Evolutionary conservation across 305 asterid species (phyloP), one percentile per base, ranked within the genome.

Genomic region (Fraxinus velutina): DNA sequence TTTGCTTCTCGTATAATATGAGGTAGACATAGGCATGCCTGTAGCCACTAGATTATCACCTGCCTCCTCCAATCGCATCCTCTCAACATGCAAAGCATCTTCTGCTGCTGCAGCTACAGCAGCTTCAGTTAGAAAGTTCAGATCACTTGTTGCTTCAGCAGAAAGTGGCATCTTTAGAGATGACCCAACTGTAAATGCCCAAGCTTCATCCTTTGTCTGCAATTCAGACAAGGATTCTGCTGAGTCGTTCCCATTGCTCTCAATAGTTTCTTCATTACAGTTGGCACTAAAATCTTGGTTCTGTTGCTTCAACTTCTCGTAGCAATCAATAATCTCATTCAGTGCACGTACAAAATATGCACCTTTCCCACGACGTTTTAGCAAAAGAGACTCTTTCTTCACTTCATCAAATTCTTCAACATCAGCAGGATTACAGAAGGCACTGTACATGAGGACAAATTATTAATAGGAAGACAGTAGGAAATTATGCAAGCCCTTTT

Each of bases 371-470:
- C 90, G 94, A 44, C 96, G 94, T 87, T 91, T 94, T 39, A 89
- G 93, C 79, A 93, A 86, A 81, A 94, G 91, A 83, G 93, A 92
- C 39, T 73, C 85, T 86, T 92, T 93, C 88, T 89, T 94, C 85
- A 92, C 97, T 87, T 94, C 97, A 0, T 97, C 92, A 87, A 94
- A 94, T 62, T 94, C 93, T 86, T 94, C 97, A 62, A 94, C 92
- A 82, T 94, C 98, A 85, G 86, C 93, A 81, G 95, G 97, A 89
- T 91, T 90, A 89, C 98, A 94, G 85, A 91, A 92, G 82, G 96
- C 98, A 85, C 98, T 94, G 96, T 21, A 81, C 79, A 86, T 83
- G 66, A 39, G 24, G 17, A 76, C 47, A 80, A 79, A 76, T 77
- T 60, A 78, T 81, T 75, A 79, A 80, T 39, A 82, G 30, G n/a